Evolutionary conservation across 78 protist genomes (phyloP), one percentile per base, ranked within the genome.

Genomic region (Guillardia theta): DNA sequence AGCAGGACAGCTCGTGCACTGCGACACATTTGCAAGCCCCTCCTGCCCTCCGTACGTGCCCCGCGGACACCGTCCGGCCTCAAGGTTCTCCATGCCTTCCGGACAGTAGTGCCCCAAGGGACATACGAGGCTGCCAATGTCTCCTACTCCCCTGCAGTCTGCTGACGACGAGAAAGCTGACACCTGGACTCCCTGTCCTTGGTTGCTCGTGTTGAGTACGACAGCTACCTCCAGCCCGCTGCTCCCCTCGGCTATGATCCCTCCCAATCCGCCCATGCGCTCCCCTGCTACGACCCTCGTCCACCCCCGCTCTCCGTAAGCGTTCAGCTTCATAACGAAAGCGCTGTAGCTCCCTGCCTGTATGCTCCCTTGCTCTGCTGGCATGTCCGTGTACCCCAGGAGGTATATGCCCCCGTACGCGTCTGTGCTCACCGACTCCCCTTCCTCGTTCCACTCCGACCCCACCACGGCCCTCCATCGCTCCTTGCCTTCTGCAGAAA

Each of bases 61-160:
- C 76, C 54, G 54, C 22, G 93, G 93, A 48, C 93, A 88, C 76
- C 93, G 93, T 45, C 62, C 76, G 47, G 5, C 70, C 39, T 33
- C 41, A n/a, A 88, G 93, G 39, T 48, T 48, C 33, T 18, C 30
- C 64, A 88, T 0, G 46, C 94, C 95, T 0, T 5, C 93, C 45
- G 95, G 90, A 50, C 96, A 95, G 94, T 54, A 93, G 83, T 80
- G 90, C 18, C 90, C 90, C 45, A 8, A 45, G 10, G 90, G 90
- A 43, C 90, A 78, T 30, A 78, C 45, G 44, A 78, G 44, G 48
- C 44, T 50, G 10, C 10, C 8, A 9, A 45, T 50, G 24, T 78
- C 50, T 30, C 90, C 24, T 10, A 78, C 53, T 22, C 90, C 62
- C 3, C 39, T 22, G 9, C 90, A 78, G 1, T 43, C 90, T 30